Conservation (phyloP, 345 rosid genomes). For the Eutrema heterophyllum region DNA sequence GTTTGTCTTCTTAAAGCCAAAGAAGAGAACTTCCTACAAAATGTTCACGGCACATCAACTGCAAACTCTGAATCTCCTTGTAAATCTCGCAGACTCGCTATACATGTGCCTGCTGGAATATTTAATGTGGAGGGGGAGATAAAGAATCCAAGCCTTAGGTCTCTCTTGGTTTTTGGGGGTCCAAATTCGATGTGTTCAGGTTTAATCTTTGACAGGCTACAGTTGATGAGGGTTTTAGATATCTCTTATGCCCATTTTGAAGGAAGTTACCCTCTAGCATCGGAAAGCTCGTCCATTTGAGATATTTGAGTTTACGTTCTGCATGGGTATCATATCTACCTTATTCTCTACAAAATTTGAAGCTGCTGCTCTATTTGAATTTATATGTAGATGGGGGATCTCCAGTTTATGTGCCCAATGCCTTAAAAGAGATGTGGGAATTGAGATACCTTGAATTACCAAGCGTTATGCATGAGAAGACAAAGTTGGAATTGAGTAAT, state of each 20-base stretch:
- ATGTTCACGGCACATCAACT: neutral
- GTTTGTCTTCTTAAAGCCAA: too few relatives aligned
- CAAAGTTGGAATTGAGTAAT: neutral
- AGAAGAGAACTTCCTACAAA: neutral
- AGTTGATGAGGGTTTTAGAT: neutral
- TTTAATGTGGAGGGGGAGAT: neutral
- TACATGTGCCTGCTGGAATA: neutral
- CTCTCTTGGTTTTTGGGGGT: neutral
- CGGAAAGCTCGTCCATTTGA: neutral
- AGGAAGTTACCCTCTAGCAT: neutral
- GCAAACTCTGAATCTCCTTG: neutral
- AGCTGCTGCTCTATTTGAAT: neutral
- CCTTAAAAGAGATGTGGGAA: neutral
- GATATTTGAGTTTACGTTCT: too few relatives aligned
- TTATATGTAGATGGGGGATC: fast-evolving
- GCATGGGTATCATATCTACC: too few relatives aligned
- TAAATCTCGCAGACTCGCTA: neutral
- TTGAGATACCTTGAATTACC: neutral
- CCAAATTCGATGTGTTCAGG: neutral
- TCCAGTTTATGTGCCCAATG: too few relatives aligned
- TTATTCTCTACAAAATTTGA: too few relatives aligned
- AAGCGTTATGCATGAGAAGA: too few relatives aligned
- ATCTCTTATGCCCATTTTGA: too few relatives aligned
- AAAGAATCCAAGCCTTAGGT: neutral
- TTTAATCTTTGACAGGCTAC: neutral